These are phyloP conservation scores for Penicillium canariense DNA, from an alignment of 495 filamentous ascomycete species.

Conservation along the genomic window DNA sequence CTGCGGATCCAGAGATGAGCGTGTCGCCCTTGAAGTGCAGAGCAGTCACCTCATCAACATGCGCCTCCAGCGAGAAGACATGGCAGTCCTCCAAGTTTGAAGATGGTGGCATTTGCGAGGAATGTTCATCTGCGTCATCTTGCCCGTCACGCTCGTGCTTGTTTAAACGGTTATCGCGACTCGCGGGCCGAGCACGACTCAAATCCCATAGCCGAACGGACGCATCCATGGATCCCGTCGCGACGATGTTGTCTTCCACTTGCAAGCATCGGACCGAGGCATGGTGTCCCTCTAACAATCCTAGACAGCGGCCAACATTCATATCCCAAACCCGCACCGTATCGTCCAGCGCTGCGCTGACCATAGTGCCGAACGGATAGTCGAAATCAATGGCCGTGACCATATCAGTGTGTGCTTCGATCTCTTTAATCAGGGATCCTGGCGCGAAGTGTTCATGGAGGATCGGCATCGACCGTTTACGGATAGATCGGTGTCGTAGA, in stretches of 20 bases:
- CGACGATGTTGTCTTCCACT: slow-evolving; percentile 92
- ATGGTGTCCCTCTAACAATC: slow-evolving; percentile 87
- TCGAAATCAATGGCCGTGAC: slow-evolving; percentile 95
- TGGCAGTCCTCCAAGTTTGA: slow-evolving; percentile 83
- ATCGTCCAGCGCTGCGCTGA: slow-evolving; percentile 93
- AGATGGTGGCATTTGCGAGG: slow-evolving; percentile 53
- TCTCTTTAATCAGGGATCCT: slow-evolving; percentile 81
- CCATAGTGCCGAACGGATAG: slow-evolving; percentile 90
- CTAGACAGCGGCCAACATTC: slow-evolving; percentile 86
- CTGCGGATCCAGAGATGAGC: slow-evolving; percentile 90
- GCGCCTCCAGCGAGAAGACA: slow-evolving; percentile 81
- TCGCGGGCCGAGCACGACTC: slow-evolving; percentile 59
- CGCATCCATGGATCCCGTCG: slow-evolving; percentile 93
- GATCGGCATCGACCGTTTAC: slow-evolving; percentile 86
- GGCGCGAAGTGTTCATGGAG: slow-evolving; percentile 94
- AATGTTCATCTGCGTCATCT: slow-evolving; percentile 57
- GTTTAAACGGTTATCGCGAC: slow-evolving; percentile 60
- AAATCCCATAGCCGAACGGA: slow-evolving; percentile 95
- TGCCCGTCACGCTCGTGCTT: slow-evolving; percentile 62
- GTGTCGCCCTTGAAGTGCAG: slow-evolving; percentile 85
- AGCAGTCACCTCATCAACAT: slow-evolving; percentile 93
- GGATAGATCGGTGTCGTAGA: slow-evolving; percentile 64
- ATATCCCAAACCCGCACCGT: slow-evolving; percentile 98
- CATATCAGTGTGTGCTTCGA: slow-evolving; percentile 83
- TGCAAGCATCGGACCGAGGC: slow-evolving; percentile 92